Percentiles rank a stretch among this genome's conserved stretches.
Conservation (phyloP, 805 yeast genomes). For the Debaryomyces tyrocola region DNA sequence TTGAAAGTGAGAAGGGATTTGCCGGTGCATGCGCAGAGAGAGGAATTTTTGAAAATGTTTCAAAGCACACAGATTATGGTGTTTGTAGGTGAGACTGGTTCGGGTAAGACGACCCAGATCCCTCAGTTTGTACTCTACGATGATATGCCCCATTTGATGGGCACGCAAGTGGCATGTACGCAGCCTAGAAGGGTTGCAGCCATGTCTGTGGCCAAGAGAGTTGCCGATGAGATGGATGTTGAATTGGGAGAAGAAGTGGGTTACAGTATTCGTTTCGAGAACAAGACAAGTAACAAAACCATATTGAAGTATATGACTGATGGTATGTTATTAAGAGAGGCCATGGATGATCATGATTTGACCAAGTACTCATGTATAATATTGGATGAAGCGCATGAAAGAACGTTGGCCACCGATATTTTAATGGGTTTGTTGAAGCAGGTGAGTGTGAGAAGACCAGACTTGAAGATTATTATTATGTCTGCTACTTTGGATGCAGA, state of each 20-base stretch:
- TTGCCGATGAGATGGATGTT: conserved; percentile 97
- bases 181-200: conserved; percentile 99
- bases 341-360: conserved; percentile 92
- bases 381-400: conserved; percentile 96
- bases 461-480: conserved; percentile 90
- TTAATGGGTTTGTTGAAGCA: conserved; percentile 92
- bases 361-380: conserved; percentile 83
- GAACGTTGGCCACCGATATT: conserved; percentile 95
- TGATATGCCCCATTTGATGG: conserved; percentile 84
- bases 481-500: conserved; percentile 98
- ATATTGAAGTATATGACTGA: conserved; percentile 95
- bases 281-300: conserved; percentile 77
- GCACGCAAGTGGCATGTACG: conserved; percentile 91
- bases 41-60: conserved; percentile 79
- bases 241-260: conserved; percentile 92
- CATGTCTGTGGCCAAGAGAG: conserved; percentile 97
- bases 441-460: conserved; percentile 76
- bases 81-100: conserved; percentile 98
- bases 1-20: conserved; percentile 76
- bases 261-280: conserved; percentile 91
- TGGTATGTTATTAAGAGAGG: conserved; percentile 96
- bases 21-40: conserved; percentile 93
- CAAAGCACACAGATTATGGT: conserved; percentile 93
- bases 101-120: conserved; percentile 97
- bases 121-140: conserved; percentile 94